Conservation (phyloP, 1,284 basidiomycete genomes). For the Trichosporon asahii region DNA sequence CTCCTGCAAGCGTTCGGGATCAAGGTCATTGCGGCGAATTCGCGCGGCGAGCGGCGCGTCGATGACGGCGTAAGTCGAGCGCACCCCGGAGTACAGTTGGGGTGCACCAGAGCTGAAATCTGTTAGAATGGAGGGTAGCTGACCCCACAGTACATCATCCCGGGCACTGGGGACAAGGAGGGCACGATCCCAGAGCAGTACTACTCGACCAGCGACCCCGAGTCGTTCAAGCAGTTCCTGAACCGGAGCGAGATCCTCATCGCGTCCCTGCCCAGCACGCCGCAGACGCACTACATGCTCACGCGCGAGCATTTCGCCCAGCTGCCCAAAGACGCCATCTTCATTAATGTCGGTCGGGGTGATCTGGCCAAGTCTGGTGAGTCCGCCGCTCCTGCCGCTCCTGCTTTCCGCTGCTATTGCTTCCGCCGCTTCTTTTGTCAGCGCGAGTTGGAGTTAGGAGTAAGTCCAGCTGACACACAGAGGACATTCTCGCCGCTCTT, state of each 20-base stretch:
- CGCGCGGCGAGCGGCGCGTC: slow-evolving; percentile 33
- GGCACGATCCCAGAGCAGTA: slow-evolving; percentile 40
- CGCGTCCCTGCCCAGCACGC: slow-evolving; percentile 46
- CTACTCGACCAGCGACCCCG: slow-evolving; percentile 40
- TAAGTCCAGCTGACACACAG: background rate
- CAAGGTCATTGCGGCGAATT: slow-evolving; percentile 49
- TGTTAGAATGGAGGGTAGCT: background rate
- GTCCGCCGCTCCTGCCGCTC: too few relatives aligned
- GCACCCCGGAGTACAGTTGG: too few relatives aligned
- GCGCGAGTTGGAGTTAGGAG: background rate
- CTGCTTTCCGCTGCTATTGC: too few relatives aligned
- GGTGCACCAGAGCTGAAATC: background rate
- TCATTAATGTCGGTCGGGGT: slow-evolving; percentile 52
- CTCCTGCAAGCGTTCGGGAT: slow-evolving; percentile 44
- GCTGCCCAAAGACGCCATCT: slow-evolving; percentile 40
- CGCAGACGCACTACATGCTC: slow-evolving; percentile 38
- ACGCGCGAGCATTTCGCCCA: slow-evolving; percentile 32
- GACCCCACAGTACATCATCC: slow-evolving; percentile 37
- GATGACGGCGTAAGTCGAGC: slow-evolving; percentile 40
- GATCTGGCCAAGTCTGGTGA: slow-evolving; percentile 42
- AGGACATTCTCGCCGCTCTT: slow-evolving; percentile 14
- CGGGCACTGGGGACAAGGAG: slow-evolving; percentile 47
- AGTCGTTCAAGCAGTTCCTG: slow-evolving; percentile 43
- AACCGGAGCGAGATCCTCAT: slow-evolving; percentile 41
- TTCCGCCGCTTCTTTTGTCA: too few relatives aligned